phyloP scores from a whole-genome alignment of 768 basidiomycete genomes.

The Boletus rubroflammeus region DNA sequence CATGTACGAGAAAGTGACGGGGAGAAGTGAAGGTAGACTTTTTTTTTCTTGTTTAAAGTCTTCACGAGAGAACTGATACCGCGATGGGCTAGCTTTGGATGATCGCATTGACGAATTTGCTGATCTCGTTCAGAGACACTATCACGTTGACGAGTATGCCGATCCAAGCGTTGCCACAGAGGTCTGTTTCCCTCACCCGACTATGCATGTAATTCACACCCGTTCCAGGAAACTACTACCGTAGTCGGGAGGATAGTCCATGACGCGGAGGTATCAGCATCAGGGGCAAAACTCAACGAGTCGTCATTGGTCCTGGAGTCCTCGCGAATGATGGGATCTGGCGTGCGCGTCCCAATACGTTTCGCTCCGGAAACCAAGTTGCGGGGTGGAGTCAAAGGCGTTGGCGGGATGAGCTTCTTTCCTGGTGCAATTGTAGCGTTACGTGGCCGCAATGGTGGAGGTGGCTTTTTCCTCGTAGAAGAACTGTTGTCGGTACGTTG shows the following conservation, averaged over 20 bases:
- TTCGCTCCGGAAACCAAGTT: constrained; percentile 67
- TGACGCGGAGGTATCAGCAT: constrained; percentile 57
- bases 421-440: constrained; percentile 86
- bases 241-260: constrained; percentile 72
- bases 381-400: constrained; percentile 57
- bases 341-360: constrained; percentile 63
- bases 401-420: constrained; percentile 71
- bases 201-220: not conserved
- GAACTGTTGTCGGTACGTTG: constrained; percentile 75
- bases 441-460: constrained; percentile 88
- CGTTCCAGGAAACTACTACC: constrained; percentile 54
- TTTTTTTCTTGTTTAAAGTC: constrained; percentile 3
- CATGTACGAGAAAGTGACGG: constrained; percentile 90
- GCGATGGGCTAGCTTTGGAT: constrained; percentile 60
- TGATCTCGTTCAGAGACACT: constrained; percentile 66
- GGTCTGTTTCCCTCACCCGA: constrained; percentile 29
- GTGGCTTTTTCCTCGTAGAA: constrained; percentile 77
- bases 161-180: constrained; percentile 67
- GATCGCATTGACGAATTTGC: constrained; percentile 84
- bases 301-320: constrained; percentile 75
- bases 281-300: constrained; percentile 68
- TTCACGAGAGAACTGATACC: not conserved
- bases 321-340: constrained; percentile 69
- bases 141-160: constrained; percentile 66
- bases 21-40: constrained; percentile 74